Conservation (phyloP, 1,139 yeast species). For the Magnusiomyces suaveolens region DNA sequence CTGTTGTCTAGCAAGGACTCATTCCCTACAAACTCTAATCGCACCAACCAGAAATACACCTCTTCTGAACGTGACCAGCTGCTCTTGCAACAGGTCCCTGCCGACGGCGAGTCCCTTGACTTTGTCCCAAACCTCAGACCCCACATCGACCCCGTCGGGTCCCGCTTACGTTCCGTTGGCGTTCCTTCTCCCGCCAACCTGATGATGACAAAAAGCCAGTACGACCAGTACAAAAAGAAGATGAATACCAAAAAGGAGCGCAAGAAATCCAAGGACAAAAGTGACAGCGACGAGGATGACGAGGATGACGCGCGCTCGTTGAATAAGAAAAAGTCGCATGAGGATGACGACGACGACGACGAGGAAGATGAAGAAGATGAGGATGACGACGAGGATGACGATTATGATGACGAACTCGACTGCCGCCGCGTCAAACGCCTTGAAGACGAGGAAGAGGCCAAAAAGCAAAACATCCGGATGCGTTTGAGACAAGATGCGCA, state of each 20-base stretch:
- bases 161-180: constrained; percentile 12
- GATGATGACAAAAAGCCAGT: constrained; percentile 15
- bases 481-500: constrained; percentile 36
- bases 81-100: neutral
- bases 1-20: too few species aligned
- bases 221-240: constrained; percentile 9
- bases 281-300: too few species aligned
- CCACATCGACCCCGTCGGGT: constrained; percentile 12
- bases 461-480: constrained; percentile 25
- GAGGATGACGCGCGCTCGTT: neutral
- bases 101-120: constrained; percentile 11
- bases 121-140: constrained; percentile 15
- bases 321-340: neutral
- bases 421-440: constrained; percentile 7
- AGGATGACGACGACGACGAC: constrained; percentile 1
- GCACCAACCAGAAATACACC: too few species aligned
- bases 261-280: constrained; percentile 6
- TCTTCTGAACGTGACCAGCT: constrained; percentile 6
- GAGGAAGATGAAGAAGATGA: constrained; percentile 6
- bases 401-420: constrained; percentile 4
- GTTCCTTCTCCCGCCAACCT: constrained; percentile 12
- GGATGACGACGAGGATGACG: constrained; percentile 2
- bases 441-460: constrained; percentile 23
- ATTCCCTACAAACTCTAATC: too few species aligned
- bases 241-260: neutral